phyloP scores from a whole-genome alignment of 2,329 filamentous ascomycete species.

The Aspergillus persii region DNA sequence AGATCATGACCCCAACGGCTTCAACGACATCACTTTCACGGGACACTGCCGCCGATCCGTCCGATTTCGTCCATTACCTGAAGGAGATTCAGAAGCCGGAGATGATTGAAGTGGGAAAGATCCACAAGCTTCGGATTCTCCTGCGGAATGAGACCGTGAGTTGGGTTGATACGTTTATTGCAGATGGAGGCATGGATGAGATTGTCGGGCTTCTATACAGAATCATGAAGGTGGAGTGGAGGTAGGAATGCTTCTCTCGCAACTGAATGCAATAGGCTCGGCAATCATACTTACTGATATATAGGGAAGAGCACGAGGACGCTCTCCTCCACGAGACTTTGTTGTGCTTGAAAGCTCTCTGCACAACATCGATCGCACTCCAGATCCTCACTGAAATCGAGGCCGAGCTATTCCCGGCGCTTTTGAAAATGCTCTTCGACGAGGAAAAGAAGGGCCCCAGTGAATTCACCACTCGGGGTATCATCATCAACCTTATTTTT shows the following conservation, averaged over 20 bases:
- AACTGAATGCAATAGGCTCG: not conserved
- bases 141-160: slow-evolving; percentile 91
- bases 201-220: slow-evolving; percentile 81
- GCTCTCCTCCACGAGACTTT: slow-evolving; percentile 87
- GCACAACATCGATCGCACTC: slow-evolving; percentile 83
- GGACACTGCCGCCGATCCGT: slow-evolving; percentile 70
- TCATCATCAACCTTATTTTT: slow-evolving; percentile 85
- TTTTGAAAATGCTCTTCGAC: slow-evolving; percentile 88
- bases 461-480: slow-evolving; percentile 89
- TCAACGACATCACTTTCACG: slow-evolving; percentile 57
- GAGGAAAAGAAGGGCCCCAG: slow-evolving; percentile 97
- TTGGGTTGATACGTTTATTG: slow-evolving; percentile 92
- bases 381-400: slow-evolving; percentile 79
- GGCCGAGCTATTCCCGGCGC: slow-evolving; percentile 75
- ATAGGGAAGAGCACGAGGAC: slow-evolving; percentile 92
- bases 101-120: slow-evolving; percentile 84
- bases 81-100: slow-evolving; percentile 78
- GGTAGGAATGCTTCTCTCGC: slow-evolving; percentile 53
- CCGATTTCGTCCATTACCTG: slow-evolving; percentile 84
- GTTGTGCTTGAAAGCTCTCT: slow-evolving; percentile 89
- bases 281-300: slow-evolving; percentile 24
- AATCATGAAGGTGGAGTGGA: slow-evolving; percentile 96
- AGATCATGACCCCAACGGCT: slow-evolving; percentile 54
- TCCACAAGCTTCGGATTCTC: slow-evolving; percentile 87
- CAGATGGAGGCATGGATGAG: slow-evolving; percentile 86